Base-by-base conservation (phyloP, 1,284 basidiomycete genomes). In the Trametes versicolor region DNA sequence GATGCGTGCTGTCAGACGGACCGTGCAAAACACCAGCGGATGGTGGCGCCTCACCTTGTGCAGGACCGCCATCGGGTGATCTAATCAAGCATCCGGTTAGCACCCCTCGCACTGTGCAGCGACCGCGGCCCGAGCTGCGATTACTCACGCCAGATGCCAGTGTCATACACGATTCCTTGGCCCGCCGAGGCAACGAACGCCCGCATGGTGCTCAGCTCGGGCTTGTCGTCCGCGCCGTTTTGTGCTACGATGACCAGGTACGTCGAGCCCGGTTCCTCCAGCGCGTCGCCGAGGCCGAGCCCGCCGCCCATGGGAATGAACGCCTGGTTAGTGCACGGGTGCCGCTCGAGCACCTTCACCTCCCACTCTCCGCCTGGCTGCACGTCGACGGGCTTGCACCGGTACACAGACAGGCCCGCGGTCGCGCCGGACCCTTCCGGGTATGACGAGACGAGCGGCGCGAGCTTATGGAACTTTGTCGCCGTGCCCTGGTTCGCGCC, bases 401-500 rank as follows among this genome's bases (percentile, higher is more conserved):
- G 82, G 74, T 93, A 94, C 27, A 93, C 85, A 0, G 92, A 93
- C 52, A 96, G 79, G 0, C 89, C 87, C 27, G 85, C 70, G 10
- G 89, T 87, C 15, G 90, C 91, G 4, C 80, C 78, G 17, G 78
- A 69, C 13, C 76, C 84, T 0, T 77, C 70, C 0, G 89, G 86
- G 77, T 96, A 97, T 1, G 84, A 87, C 6, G 88, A 83, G 21
- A 80, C 77, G 39, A 94, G 78, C 5, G 88, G 80, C 2, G 93
- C 86, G 29, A 98, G 84, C 75, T 95, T 92, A 81, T 97, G 94
- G 80, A 92, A 97, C 79, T 98, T 98, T 70, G 79, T 84, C 0
- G 96, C 97, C 0, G 94, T 94, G 43, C 93, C 95, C 72, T 88
- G 91, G 78, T 98, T 98, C 17, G 94, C 96, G 23, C 84, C 79